These are phyloP conservation scores for Curvularia sp. DNA, from an alignment of 2,329 filamentous ascomycete genomes.

Conservation along the genomic window DNA sequence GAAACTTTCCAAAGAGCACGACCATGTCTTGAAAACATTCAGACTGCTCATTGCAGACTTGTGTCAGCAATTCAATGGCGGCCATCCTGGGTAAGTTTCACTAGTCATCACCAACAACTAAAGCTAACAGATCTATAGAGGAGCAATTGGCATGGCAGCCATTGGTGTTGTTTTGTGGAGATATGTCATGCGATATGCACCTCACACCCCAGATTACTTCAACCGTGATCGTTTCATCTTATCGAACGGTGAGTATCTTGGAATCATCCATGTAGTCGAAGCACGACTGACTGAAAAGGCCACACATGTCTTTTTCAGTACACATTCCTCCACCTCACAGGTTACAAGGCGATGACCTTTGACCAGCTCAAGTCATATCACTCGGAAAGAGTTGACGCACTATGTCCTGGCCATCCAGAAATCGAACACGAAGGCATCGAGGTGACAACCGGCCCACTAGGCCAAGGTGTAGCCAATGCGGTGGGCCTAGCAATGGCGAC, in stretches of 20 bases:
- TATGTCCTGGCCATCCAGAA: conserved; percentile 65
- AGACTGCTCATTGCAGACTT: conserved; percentile 61
- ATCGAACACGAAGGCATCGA: conserved; percentile 66
- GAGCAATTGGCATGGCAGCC: conserved; percentile 65
- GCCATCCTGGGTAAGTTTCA: conserved; percentile 64
- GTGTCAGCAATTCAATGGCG: conserved; percentile 73
- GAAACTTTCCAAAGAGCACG: conserved; percentile 20
- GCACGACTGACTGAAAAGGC: conserved; percentile 20
- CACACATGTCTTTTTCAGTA: conserved; percentile 64
- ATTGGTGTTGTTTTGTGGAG: conserved; percentile 69
- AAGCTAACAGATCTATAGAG: not conserved
- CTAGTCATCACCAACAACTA: not conserved
- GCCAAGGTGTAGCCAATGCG: conserved; percentile 67
- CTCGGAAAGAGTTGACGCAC: conserved; percentile 54
- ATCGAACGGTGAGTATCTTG: conserved; percentile 58
- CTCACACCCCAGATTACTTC: conserved; percentile 63
- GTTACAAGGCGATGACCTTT: conserved; percentile 63
- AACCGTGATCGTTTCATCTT: conserved; percentile 69
- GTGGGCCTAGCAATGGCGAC: conserved; percentile 60
- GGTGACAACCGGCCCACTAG: conserved; percentile 66
- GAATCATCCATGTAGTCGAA: not conserved
- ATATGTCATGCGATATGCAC: conserved; percentile 68
- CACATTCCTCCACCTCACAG: conserved; percentile 60
- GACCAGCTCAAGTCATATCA: conserved; percentile 65
- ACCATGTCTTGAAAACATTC: conserved; percentile 23